Evolutionary conservation across 164 flowering plant genomes (phyloP).

Genomic region (Nymphaea colorata): DNA sequence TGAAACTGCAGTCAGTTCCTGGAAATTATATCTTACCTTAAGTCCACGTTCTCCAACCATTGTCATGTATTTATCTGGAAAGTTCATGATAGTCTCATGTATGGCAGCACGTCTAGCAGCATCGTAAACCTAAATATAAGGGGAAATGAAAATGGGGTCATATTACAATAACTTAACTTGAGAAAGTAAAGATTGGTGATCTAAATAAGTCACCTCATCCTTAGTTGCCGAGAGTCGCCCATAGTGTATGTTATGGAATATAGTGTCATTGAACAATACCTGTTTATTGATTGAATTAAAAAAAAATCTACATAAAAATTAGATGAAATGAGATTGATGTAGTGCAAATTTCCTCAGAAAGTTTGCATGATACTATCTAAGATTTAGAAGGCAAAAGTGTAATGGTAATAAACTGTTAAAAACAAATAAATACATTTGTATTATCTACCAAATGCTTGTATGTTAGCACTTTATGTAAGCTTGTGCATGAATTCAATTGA

Average conservation of each 20-base stretch:
- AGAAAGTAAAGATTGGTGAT: background rate
- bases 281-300: conserved; percentile 12
- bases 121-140: conserved; percentile 59
- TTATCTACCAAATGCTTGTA: too few relatives aligned
- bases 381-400: too few relatives aligned
- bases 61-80: conserved; percentile 79
- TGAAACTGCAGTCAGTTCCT: too few relatives aligned
- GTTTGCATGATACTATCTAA: too few relatives aligned
- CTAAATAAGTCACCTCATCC: conserved; percentile 53
- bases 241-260: conserved; percentile 86
- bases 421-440: too few relatives aligned
- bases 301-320: background rate
- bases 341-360: too few relatives aligned
- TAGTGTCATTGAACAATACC: conserved; percentile 97
- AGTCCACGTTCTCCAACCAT: conserved; percentile 97
- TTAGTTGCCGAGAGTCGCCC: conserved; percentile 79
- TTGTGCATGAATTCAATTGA: too few relatives aligned
- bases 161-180: background rate
- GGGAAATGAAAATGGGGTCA: background rate
- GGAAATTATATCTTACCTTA: conserved; percentile 42
- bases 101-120: conserved; percentile 90
- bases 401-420: too few relatives aligned
- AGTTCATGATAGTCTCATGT: conserved; percentile 89
- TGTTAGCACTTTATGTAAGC: too few relatives aligned
- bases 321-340: background rate